Percentiles rank a stretch among this genome's conserved stretches.
phyloP scores from a whole-genome alignment of 371 early-diverging fungal species.

The Mortierella sp. region DNA sequence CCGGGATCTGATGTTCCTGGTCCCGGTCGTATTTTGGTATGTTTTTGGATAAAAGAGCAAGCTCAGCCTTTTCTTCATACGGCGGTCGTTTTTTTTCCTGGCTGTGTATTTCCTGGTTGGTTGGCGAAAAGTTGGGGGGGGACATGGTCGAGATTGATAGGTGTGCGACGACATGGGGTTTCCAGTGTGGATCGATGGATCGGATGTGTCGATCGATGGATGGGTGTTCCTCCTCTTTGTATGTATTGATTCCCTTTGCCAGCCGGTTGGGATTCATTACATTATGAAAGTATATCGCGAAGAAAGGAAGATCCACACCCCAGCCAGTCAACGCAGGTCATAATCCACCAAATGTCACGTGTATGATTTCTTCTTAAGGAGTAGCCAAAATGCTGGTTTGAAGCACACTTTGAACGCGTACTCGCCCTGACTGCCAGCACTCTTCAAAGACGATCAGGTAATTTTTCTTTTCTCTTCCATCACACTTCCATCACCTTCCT shows the following conservation, averaged over 20 bases:
- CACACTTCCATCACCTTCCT: constrained; percentile 6
- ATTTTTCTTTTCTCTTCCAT: neutral
- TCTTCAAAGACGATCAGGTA: constrained; percentile 1
- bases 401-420: no score
- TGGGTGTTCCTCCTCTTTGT: neutral
- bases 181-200: constrained; percentile 10
- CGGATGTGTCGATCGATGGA: constrained; percentile 22
- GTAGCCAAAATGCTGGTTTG: no score
- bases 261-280: constrained; percentile 20
- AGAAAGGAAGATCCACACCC: constrained; percentile 38
- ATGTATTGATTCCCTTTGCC: neutral
- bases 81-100: neutral
- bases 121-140: no score
- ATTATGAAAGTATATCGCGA: constrained; percentile 45
- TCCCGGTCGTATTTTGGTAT: neutral
- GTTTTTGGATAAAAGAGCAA: neutral
- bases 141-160: no score
- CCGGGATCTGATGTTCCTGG: neutral
- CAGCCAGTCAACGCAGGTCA: constrained; percentile 4
- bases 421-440: no score
- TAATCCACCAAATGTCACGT: constrained; percentile 8
- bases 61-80: neutral
- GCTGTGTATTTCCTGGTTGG: neutral
- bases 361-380: neutral
- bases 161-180: constrained; percentile 3